Evolutionary conservation across 73 alveolate genomes (phyloP).

Genomic region (Breviolum minutum): DNA sequence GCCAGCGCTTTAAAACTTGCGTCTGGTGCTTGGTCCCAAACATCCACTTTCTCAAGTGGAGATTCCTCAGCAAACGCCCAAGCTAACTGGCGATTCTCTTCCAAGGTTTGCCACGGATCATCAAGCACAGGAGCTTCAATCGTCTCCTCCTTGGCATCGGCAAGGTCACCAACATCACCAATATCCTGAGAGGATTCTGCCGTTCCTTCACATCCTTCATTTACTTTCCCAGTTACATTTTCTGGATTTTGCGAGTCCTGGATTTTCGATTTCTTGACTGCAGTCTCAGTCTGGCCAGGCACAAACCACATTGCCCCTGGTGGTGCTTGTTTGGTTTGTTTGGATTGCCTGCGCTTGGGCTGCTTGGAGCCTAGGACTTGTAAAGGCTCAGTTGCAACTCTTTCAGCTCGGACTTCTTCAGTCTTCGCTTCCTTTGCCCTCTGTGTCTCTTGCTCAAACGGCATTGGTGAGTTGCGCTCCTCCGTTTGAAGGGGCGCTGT

Average conservation of each 20-base stretch:
- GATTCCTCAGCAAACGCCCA: conserved; percentile 47
- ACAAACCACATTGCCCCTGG: conserved; percentile 45
- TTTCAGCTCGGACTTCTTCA: not conserved
- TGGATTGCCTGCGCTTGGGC: too few species aligned
- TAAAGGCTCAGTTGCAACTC: not conserved
- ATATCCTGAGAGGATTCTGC: not conserved
- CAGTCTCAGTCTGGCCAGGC: conserved; percentile 46
- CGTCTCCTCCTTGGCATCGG: not conserved
- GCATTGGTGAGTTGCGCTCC: too few species aligned
- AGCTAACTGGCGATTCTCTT: conserved; percentile 38
- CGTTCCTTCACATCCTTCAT: not conserved
- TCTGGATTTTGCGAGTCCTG: not conserved
- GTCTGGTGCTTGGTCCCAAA: conserved; percentile 46
- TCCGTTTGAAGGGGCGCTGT: too few species aligned
- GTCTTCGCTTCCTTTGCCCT: not conserved
- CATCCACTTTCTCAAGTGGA: not conserved
- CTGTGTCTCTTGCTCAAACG: not conserved
- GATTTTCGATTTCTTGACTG: not conserved
- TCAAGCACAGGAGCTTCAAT: not conserved
- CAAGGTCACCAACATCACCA: not conserved
- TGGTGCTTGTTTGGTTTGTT: not conserved
- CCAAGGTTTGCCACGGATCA: conserved; percentile 63
- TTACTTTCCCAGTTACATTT: not conserved
- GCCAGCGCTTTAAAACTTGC: not conserved
- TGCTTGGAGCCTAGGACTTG: not conserved